Evolutionary conservation across 306 rosid species (phyloP).

Genomic region (Cucumis cinereus): DNA sequence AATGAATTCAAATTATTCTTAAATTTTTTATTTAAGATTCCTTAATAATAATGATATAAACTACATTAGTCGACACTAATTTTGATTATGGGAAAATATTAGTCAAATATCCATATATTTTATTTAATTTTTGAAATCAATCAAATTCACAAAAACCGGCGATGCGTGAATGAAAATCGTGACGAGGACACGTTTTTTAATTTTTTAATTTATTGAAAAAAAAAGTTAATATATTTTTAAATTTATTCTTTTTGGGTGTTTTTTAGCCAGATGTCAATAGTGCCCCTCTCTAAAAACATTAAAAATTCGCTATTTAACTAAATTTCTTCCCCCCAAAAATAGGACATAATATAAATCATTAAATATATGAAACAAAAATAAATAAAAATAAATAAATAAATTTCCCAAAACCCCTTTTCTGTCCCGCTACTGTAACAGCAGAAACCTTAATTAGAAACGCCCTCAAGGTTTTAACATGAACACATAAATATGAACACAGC

Average conservation of each 20-base stretch:
- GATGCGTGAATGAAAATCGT: background rate
- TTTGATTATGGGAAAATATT: background rate
- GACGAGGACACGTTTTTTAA: background rate
- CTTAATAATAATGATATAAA: too few species aligned
- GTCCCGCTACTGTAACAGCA: background rate
- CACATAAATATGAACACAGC: background rate
- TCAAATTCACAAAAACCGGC: background rate
- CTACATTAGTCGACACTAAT: too few species aligned
- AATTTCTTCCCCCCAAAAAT: background rate
- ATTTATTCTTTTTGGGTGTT: background rate
- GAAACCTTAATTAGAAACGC: background rate
- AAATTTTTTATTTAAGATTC: too few species aligned
- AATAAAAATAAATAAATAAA: background rate
- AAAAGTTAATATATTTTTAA: background rate
- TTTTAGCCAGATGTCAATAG: background rate
- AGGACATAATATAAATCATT: background rate
- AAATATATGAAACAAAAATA: background rate
- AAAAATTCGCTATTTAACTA: background rate
- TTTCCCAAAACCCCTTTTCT: background rate
- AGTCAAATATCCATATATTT: background rate
- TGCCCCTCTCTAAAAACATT: background rate
- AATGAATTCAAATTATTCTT: too few species aligned
- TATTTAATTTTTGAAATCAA: background rate
- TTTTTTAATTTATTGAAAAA: background rate
- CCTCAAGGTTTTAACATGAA: background rate